Evolutionary conservation across 768 basidiomycete species (phyloP).

Genomic region (Pleurotus eryngii): DNA sequence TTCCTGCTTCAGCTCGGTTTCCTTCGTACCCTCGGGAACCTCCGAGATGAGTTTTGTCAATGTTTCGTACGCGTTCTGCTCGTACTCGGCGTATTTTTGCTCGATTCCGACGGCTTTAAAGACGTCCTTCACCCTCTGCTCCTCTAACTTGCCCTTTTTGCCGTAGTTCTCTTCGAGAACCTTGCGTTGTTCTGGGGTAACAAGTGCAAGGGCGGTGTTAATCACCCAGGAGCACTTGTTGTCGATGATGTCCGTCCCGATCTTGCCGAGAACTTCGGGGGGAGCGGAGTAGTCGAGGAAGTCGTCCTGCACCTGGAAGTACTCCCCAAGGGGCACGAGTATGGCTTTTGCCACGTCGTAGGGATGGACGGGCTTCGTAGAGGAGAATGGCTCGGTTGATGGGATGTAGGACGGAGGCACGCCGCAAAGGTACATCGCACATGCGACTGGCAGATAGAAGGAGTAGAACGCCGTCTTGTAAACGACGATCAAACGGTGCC

Average conservation of each 20-base stretch:
- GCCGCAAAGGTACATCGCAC: slow-evolving; percentile 78
- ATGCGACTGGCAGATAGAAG: slow-evolving; percentile 97
- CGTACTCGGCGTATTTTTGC: slow-evolving; percentile 71
- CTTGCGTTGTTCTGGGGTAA: slow-evolving; percentile 50
- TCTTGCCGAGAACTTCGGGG: slow-evolving; percentile 91
- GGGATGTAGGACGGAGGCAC: slow-evolving; percentile 49
- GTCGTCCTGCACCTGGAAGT: slow-evolving; percentile 99
- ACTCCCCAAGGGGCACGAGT: slow-evolving; percentile 90
- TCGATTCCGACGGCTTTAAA: slow-evolving; percentile 71
- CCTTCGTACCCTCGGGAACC: slow-evolving; percentile 57
- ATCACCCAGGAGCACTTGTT: slow-evolving; percentile 99
- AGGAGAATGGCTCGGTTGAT: slow-evolving; percentile 12
- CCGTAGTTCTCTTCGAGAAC: slow-evolving; percentile 57
- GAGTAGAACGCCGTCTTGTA: slow-evolving; percentile 99
- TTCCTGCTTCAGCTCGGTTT: slow-evolving; percentile 48
- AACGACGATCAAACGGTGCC: slow-evolving; percentile 88
- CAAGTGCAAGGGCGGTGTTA: slow-evolving; percentile 74
- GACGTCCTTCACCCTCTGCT: slow-evolving; percentile 45
- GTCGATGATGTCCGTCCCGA: slow-evolving; percentile 97
- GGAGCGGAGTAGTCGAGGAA: slow-evolving; percentile 91
- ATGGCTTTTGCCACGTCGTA: slow-evolving; percentile 78
- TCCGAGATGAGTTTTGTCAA: slow-evolving; percentile 67
- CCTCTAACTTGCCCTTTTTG: slow-evolving; percentile 51
- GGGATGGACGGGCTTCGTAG: slow-evolving; percentile 38
- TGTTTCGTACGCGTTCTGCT: slow-evolving; percentile 65